Base-by-base conservation (phyloP, 1,284 basidiomycete species). In the Ceratobasidium sp. region DNA sequence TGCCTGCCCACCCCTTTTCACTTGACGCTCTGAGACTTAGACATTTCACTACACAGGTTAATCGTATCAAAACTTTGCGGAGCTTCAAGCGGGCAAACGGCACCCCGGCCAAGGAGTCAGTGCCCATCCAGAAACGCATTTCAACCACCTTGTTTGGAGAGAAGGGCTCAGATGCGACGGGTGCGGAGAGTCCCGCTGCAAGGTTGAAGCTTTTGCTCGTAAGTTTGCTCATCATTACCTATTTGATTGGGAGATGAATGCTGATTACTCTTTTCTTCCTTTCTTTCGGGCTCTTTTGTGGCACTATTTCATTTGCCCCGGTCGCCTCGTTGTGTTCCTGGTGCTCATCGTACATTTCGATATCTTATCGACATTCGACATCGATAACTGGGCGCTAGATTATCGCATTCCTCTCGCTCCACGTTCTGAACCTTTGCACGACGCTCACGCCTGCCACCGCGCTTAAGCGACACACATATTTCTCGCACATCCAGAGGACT, bases 371-470 rank as follows among this genome's bases (percentile, higher is more conserved):
- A 47, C 33, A 76, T 60, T 76, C 44, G 17, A 64, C 27, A 73
- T 41, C 75, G 60, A n/a, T n/a, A n/a, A n/a, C 24, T 47, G 74
- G 51, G 45, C 36, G 36, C 76, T 79, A 89, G 89, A 94, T 97
- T 78, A 90, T 91, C 33, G 91, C 95, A 1, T 98, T 98, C 87
- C 86, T 97, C 77, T 91, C 90, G 0, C 84, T 98, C 1, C 96
- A 98, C 80, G 89, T 96, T 73, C 89, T 98, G 79, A 99, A 99
- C 85, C 89, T 99, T 74, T 93, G 93, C 82, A 95, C 97, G 0
- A 97, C 97, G 0, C 89, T 99, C 65, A 93, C 96, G 0, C 90
- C 93, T 50, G 87, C 89, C 65, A 89, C 90, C 0, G 88, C 90
- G 0, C 82, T 91, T 78, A 87, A 87, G 31, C 87, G 90, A 63